Base-by-base conservation (phyloP, 495 filamentous ascomycete genomes). In the Penicillium simplicissimum region DNA sequence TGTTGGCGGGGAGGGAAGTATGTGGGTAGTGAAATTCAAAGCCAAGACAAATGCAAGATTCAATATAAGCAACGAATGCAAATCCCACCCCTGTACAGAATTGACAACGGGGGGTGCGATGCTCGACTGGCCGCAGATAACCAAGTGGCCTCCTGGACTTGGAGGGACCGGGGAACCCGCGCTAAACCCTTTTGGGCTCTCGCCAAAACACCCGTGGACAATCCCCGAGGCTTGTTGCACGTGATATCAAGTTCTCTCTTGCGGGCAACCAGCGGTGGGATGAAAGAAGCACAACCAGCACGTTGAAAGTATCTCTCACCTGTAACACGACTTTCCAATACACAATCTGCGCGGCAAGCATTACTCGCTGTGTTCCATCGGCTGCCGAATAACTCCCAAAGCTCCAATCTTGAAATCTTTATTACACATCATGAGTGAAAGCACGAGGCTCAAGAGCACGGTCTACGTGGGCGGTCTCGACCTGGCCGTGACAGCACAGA, bases 381-480 rank as follows among this genome's bases (percentile, higher is more conserved):
- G 17, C 28, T 57, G 11, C 28, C 37, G 7, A 10, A 47, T 33
- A 0, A 31, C 19, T 31, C 31, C 34, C 42, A 17, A 14, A 48
- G 14, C 31, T 42, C 36, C 45, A 25, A 52, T 33, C n/a, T 34
- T 38, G 52, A 36, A 36, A 13, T 38, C 23, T n/a, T n/a, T 15
- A 52, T 25, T 47, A 17, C 14, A 55, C 64, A 86, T 53, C 35
- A 94, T 95, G 91, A 87, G 88, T 53, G 91, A 95, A 78, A 79
- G 85, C 14, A 81, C 93, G 35, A 90, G 95, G 55, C 85, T 96
- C 68, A 97, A 96, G 68, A 77, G 72, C 67, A 98, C 95, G 34
- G 79, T 98, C 62, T 96, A 95, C 69, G 88, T 98, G 55, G 93
- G 94, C 55, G 93, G 93, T 42, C 85, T 98, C 25, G 89, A 95